Evolutionary conservation across 1,284 basidiomycete species (phyloP).

Genomic region (Rhodotorula glutinis): DNA sequence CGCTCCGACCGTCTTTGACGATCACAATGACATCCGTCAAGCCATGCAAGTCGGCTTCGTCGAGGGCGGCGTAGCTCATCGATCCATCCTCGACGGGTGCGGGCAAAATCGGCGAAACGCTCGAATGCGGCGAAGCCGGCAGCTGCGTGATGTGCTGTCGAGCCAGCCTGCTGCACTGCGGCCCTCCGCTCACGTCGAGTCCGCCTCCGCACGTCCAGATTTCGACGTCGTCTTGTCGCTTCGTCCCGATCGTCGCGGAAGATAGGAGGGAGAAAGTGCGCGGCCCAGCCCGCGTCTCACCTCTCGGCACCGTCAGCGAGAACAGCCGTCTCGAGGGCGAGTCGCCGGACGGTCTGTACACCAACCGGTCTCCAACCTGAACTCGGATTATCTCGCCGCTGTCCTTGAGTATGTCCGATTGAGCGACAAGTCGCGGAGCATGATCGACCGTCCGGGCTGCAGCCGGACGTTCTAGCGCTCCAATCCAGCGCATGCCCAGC

Average conservation of each 20-base stretch:
- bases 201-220: slow-evolving; percentile 15
- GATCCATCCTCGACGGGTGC: slow-evolving; percentile 15
- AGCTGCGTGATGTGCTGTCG: slow-evolving; percentile 15
- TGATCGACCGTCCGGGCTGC: not conserved
- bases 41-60: slow-evolving; percentile 12
- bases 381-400: not conserved
- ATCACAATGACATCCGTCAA: slow-evolving; percentile 14
- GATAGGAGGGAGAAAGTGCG: slow-evolving; percentile 31
- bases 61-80: slow-evolving; percentile 22
- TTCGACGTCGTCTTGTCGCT: slow-evolving; percentile 12
- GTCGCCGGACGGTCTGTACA: not conserved
- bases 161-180: slow-evolving; percentile 19
- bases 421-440: not conserved
- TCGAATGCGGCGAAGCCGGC: slow-evolving; percentile 20
- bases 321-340: not conserved
- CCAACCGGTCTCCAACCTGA: slow-evolving; percentile 23
- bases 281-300: slow-evolving; percentile 13
- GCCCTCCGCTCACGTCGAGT: not conserved
- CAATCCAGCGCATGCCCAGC: slow-evolving; percentile 23
- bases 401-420: slow-evolving; percentile 16
- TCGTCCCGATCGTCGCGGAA: slow-evolving; percentile 18
- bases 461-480: not conserved
- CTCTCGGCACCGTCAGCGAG: slow-evolving; percentile 20
- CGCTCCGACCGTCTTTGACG: slow-evolving; percentile 5
- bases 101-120: slow-evolving; percentile 29